Base-by-base conservation (phyloP, 345 rosid species). In the Acer yangbiense region DNA sequence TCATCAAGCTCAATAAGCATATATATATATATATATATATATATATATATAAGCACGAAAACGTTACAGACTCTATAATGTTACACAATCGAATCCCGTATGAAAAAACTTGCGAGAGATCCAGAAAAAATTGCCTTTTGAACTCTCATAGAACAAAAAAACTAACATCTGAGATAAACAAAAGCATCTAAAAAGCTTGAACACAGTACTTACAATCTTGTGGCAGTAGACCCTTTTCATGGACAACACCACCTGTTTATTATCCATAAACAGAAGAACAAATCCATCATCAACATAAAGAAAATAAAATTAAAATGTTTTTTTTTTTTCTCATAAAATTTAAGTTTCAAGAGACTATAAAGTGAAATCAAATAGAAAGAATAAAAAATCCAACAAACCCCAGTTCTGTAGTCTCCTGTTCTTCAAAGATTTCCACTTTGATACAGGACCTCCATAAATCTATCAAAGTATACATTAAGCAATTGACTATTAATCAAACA, bases 171-270 rank as follows among this genome's bases (percentile, higher is more conserved):
- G n/a, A 74, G 21, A 68, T 25, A 71, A 67, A 27, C 32, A 71
- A 52, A 32, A 9, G 48, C 68, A 35, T 43, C 18, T 11, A 71
- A 44, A 43, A 57, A 54, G 23, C 74, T 23, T 17, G 13, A 29
- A 32, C 20, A 18, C 46, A 71, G 17, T 21, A 87, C 98, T 89
- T 85, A 95, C 99, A 80, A 41, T 91, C 94, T 86, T 94, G 98
- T 23, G 97, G 91, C 44, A 95, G 83, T 68, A 94, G 94, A 84
- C 99, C 98, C 84, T 95, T 95, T 85, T 92, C 98, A 81, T 91
- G 98, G 68, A 95, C 99, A 78, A 94, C 82, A 65, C 99, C 99
- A 63, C 99, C 99, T 95, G 88, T 55, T 60, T 75, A 82, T 75
- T 68, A 64, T 62, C 17, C 81, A 85, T 25, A 13, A 23, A 43